Evolutionary conservation across 1,284 basidiomycete species (phyloP).

Genomic region (Ganoderma multipileum): DNA sequence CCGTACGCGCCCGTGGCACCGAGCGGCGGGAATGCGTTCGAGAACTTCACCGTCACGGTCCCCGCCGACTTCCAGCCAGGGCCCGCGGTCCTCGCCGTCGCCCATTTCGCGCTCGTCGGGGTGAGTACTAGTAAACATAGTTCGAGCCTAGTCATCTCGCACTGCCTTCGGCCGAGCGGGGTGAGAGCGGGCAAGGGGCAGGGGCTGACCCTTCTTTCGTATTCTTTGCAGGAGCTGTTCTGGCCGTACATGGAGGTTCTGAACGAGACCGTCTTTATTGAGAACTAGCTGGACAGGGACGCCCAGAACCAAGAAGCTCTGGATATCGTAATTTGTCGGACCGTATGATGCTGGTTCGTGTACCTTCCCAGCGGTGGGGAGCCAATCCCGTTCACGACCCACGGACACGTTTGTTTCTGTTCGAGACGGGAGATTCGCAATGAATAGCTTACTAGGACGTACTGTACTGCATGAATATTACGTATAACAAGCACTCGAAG

Average conservation of each 20-base stretch:
- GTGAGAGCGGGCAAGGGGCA: neutral
- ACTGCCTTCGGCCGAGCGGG: neutral
- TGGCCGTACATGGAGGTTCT: constrained; percentile 19
- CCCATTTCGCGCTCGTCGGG: constrained; percentile 29
- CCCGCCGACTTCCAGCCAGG: constrained; percentile 23
- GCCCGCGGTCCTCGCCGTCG: constrained; percentile 22
- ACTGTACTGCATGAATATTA: neutral
- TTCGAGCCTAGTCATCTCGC: neutral
- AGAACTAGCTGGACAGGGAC: neutral
- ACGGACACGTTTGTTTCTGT: neutral
- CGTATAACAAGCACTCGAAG: neutral
- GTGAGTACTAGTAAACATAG: constrained; percentile 13
- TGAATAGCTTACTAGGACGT: neutral
- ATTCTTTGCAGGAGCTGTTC: constrained; percentile 7
- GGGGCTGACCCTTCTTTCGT: neutral
- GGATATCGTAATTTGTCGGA: neutral
- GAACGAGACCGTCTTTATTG: constrained; percentile 20
- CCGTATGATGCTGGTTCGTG: neutral
- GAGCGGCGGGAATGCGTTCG: constrained; percentile 21
- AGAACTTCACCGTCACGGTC: constrained; percentile 32
- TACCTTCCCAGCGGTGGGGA: too few species aligned
- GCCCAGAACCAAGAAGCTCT: neutral
- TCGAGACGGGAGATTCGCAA: neutral
- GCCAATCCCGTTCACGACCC: neutral
- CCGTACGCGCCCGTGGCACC: constrained; percentile 47